A percentile compares a stretch with the other conserved stretches of the same genome.
These are phyloP conservation scores for Purpureocillium takamizusanense DNA, from an alignment of 2,329 filamentous ascomycete genomes.

Conservation along the genomic window DNA sequence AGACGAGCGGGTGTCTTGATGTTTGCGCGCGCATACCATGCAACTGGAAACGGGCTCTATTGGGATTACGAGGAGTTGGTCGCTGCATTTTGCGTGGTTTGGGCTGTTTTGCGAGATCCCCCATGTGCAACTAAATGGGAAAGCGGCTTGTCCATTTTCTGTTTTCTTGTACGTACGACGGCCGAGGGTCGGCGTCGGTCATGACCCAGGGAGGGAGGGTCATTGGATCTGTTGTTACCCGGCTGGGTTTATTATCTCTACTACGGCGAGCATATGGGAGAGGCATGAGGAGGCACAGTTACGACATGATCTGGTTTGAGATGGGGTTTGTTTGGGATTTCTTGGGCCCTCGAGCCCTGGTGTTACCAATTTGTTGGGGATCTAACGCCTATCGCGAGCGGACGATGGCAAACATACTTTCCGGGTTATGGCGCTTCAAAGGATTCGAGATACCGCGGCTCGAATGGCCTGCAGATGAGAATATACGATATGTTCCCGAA, in stretches of 20 bases:
- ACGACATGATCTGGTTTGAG: conserved; percentile 23
- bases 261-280: conserved; percentile 21
- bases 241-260: conserved; percentile 14
- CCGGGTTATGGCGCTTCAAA: conserved; percentile 19
- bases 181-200: conserved; percentile 3
- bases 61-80: conserved; percentile 28
- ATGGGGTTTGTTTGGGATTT: conserved; percentile 20
- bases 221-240: conserved; percentile 15
- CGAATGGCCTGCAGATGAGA: conserved; percentile 23
- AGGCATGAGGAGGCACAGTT: conserved; percentile 13
- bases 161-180: conserved; percentile 11
- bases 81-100: conserved; percentile 6
- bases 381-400: conserved; percentile 11
- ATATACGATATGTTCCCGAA: conserved; percentile 26
- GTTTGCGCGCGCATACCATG: conserved; percentile 15
- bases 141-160: conserved; percentile 18
- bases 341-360: conserved; percentile 23
- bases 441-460: conserved; percentile 21
- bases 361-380: conserved; percentile 22
- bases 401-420: conserved; percentile 20
- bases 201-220: neutral
- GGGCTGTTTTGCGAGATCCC: conserved; percentile 13
- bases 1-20: conserved; percentile 25
- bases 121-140: conserved; percentile 20
- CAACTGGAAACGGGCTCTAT: conserved; percentile 19